A percentile compares a stretch with the other conserved stretches of the same genome.
Conservation (phyloP, 257 asterid species). For the Prunella vulgaris region DNA sequence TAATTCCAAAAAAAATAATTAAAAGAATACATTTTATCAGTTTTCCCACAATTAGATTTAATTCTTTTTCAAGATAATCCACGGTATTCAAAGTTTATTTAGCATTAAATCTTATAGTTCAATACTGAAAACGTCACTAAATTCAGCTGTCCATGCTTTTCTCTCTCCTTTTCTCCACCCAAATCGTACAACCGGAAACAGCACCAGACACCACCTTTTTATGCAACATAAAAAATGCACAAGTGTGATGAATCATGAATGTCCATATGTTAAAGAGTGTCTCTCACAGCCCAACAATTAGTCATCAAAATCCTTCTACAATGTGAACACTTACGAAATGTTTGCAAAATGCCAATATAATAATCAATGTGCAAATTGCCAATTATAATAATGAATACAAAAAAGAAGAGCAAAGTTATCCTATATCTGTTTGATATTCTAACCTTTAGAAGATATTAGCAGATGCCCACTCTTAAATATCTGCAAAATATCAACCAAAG, state of each 20-base stretch:
- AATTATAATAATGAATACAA: too few species aligned
- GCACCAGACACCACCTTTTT: not conserved
- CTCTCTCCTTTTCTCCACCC: constrained; percentile 1
- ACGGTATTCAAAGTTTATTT: not conserved
- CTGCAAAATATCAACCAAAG: constrained; percentile 41
- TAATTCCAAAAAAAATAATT: not conserved
- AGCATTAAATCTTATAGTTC: not conserved
- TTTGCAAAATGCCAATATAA: constrained; percentile 5
- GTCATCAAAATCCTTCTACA: constrained; percentile 16
- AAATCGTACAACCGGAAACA: constrained; percentile 2
- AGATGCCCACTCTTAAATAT: constrained; percentile 94
- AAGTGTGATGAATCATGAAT: not conserved
- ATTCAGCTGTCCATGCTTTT: not conserved
- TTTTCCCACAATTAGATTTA: not conserved
- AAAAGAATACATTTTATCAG: not conserved
- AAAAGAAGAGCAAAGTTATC: not conserved
- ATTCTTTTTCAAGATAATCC: not conserved
- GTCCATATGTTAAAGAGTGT: not conserved
- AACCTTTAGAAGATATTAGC: constrained; percentile 89
- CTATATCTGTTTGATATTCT: constrained; percentile 22
- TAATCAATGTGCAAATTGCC: constrained; percentile 13
- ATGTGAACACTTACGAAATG: not conserved
- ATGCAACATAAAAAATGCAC: not conserved
- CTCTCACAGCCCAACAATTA: not conserved
- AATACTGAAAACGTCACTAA: not conserved